Percentiles rank a stretch among this genome's conserved stretches.
Conservation (phyloP, 441 rosid genomes). For the Adansonia grandidieri region DNA sequence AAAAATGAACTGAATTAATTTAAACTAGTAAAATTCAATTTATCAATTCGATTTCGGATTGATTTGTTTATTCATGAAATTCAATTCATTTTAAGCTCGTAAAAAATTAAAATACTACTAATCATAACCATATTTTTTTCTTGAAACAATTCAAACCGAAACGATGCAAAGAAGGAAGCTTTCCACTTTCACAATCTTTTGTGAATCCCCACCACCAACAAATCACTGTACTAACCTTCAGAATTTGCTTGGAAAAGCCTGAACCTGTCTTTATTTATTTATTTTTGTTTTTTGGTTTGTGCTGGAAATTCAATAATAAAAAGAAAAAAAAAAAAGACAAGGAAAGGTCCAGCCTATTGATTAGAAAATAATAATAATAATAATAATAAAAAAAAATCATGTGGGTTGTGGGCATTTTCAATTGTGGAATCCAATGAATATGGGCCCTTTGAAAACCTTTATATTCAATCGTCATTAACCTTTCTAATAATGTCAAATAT, state of each 20-base stretch:
- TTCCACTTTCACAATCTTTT: neutral
- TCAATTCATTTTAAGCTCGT: too few relatives aligned
- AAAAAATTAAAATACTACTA: too few relatives aligned
- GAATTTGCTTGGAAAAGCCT: conserved; percentile 9
- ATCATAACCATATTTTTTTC: too few relatives aligned
- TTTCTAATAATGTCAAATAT: neutral
- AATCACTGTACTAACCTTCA: neutral
- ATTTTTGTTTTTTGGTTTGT: neutral
- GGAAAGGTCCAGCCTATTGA: neutral
- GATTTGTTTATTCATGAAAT: too few relatives aligned
- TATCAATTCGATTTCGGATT: too few relatives aligned
- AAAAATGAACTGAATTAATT: too few relatives aligned
- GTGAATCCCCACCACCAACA: neutral
- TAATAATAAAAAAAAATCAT: neutral
- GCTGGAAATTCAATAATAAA: neutral
- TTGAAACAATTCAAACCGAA: too few relatives aligned
- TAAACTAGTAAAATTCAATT: too few relatives aligned
- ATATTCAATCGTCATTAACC: neutral
- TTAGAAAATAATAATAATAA: neutral
- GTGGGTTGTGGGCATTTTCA: neutral
- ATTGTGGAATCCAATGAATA: conserved; percentile 20
- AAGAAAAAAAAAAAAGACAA: neutral
- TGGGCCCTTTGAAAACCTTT: conserved; percentile 23
- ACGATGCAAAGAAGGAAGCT: neutral
- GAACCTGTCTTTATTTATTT: neutral